Percentiles rank a stretch among this genome's conserved stretches.
Conservation (phyloP, 108 stramenopile species). For the Skeletonema costatum region DNA sequence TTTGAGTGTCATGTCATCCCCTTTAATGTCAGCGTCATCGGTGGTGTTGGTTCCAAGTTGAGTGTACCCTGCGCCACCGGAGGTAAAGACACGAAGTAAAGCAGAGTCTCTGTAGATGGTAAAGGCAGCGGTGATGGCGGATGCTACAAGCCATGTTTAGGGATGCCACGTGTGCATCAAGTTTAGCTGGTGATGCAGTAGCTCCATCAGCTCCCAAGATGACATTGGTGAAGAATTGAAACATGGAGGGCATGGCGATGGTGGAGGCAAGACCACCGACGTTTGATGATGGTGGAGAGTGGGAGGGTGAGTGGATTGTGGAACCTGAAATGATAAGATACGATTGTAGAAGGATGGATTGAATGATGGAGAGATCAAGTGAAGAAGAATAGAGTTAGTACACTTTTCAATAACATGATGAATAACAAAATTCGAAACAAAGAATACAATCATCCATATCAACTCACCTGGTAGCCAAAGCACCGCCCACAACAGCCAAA, state of each 20-base stretch:
- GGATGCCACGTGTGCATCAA: slow-evolving; percentile 25
- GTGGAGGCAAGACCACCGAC: slow-evolving; percentile 57
- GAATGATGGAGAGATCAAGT: neutral
- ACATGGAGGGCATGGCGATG: slow-evolving; percentile 40
- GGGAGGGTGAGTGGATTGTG: slow-evolving; percentile 49
- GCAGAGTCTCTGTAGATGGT: slow-evolving; percentile 64
- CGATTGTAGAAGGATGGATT: slow-evolving; percentile 2
- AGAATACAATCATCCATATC: too few species aligned
- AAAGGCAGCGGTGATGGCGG: slow-evolving; percentile 52
- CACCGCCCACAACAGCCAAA: slow-evolving; percentile 15
- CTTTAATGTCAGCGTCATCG: neutral
- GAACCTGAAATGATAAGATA: slow-evolving; percentile 23
- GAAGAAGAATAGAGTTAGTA: neutral
- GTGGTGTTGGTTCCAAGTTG: slow-evolving; percentile 22
- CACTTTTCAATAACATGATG: too few species aligned
- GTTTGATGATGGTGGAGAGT: slow-evolving; percentile 62
- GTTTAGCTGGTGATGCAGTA: slow-evolving; percentile 22
- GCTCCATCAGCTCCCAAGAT: neutral
- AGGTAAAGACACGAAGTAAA: slow-evolving; percentile 1
- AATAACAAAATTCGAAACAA: too few species aligned
- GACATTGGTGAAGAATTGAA: slow-evolving; percentile 17
- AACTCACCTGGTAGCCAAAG: slow-evolving; percentile 29
- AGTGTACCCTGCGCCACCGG: slow-evolving; percentile 9
- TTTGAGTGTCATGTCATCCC: slow-evolving; percentile 40
- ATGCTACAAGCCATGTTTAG: slow-evolving; percentile 64